These are phyloP conservation scores for Gnomoniopsis smithogilvyi DNA, from an alignment of 2,329 filamentous ascomycete species.

Conservation along the genomic window DNA sequence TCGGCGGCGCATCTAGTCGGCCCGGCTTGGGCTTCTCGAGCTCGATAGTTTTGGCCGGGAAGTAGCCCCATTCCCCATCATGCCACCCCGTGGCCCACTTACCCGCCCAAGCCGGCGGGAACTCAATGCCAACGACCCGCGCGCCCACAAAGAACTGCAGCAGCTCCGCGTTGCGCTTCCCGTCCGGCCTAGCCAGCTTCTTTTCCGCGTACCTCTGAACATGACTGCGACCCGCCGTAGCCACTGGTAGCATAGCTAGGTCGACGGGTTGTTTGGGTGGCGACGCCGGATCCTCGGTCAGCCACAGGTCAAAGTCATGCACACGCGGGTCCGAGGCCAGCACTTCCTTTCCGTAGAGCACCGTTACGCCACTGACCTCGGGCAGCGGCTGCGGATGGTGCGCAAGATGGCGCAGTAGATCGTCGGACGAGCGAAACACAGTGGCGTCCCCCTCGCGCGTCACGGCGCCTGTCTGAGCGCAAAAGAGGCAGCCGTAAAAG, in stretches of 20 bases:
- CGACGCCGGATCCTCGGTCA: conserved; percentile 28
- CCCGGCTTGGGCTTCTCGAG: conserved; percentile 43
- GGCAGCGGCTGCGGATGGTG: conserved; percentile 39
- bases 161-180: conserved; percentile 27
- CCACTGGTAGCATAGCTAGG: conserved; percentile 27
- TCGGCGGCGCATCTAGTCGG: conserved; percentile 26
- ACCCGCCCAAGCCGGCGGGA: conserved; percentile 48
- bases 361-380: conserved; percentile 32
- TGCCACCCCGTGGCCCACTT: conserved; percentile 59
- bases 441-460: conserved; percentile 39
- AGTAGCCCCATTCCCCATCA: conserved; percentile 47
- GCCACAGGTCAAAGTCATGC: conserved; percentile 26
- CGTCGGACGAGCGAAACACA: conserved; percentile 34
- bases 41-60: conserved; percentile 46
- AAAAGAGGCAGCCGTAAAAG: conserved; percentile 38
- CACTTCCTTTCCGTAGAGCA: conserved; percentile 31
- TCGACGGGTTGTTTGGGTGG: conserved; percentile 24
- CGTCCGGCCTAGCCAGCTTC: conserved; percentile 31
- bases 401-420: conserved; percentile 36
- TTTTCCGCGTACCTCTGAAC: conserved; percentile 32
- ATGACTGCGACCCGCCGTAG: conserved; percentile 32
- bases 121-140: conserved; percentile 47
- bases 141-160: conserved; percentile 44
- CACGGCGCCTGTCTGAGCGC: conserved; percentile 30
- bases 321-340: conserved; percentile 8